Conservation (phyloP, 139 green algal genomes). For the Chlamydomonas eustigma region DNA sequence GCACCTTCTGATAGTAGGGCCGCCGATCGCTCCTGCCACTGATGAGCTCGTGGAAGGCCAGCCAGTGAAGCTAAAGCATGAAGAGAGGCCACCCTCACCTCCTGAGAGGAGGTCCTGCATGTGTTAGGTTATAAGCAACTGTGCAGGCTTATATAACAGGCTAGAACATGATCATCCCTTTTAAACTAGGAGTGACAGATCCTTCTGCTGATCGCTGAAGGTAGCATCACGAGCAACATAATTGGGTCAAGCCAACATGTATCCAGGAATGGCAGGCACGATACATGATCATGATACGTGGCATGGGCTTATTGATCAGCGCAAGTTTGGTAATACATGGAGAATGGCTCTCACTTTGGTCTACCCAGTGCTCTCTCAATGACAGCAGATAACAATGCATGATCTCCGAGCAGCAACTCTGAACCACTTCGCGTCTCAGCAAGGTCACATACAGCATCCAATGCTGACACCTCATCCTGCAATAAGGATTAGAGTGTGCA, state of each 20-base stretch:
- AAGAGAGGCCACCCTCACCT: not conserved
- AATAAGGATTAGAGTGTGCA: too few relatives aligned
- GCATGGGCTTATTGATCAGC: not conserved
- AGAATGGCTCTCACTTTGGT: not conserved
- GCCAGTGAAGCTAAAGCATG: not conserved
- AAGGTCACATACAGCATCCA: not conserved
- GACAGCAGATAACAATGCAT: not conserved
- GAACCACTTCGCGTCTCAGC: not conserved
- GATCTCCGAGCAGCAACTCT: not conserved
- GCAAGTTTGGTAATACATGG: not conserved
- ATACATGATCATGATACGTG: not conserved
- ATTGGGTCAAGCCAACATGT: not conserved
- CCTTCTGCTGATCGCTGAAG: not conserved
- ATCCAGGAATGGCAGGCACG: not conserved
- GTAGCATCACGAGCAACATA: not conserved
- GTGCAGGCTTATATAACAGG: not conserved
- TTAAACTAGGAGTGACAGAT: not conserved
- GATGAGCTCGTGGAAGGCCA: not conserved
- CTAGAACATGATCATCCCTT: not conserved
- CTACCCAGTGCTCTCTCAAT: not conserved
- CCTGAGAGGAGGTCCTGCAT: not conserved
- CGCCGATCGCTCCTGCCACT: not conserved
- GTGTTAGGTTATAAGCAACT: not conserved
- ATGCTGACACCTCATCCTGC: not conserved
- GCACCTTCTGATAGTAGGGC: not conserved